Percentiles rank a stretch among this genome's conserved stretches.
Conservation (phyloP, 148 eudicot species). For the Rhododendron vialii region DNA sequence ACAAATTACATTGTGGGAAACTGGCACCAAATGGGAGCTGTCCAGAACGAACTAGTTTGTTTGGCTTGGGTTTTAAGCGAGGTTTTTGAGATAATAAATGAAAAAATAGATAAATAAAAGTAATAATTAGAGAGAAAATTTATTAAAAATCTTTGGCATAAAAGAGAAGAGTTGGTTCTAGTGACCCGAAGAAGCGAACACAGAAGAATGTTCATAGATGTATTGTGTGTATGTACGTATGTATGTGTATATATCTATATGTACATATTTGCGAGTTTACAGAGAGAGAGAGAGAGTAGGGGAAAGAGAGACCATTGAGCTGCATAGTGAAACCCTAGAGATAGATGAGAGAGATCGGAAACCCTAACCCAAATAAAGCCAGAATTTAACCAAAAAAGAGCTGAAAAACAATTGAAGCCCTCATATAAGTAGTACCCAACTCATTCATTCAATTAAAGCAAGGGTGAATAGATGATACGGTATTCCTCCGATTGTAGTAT, state of each 20-base stretch:
- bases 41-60: not conserved
- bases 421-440: not conserved
- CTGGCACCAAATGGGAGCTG: not conserved
- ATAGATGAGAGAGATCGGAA: not conserved
- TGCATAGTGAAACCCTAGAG: not conserved
- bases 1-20: not conserved
- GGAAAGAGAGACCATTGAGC: not conserved
- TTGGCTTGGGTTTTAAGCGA: not conserved
- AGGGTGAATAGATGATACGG: not conserved
- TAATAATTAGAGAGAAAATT: too few relatives aligned
- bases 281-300: too few relatives aligned
- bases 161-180: too few relatives aligned
- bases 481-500: too few relatives aligned
- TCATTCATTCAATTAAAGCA: not conserved
- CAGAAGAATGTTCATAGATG: too few relatives aligned
- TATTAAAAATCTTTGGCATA: not conserved
- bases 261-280: not conserved
- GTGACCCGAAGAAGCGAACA: too few relatives aligned
- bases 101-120: too few relatives aligned
- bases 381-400: not conserved
- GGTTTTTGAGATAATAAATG: not conserved
- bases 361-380: not conserved
- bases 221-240: too few relatives aligned
- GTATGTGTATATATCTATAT: too few relatives aligned
- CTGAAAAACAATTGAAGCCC: not conserved